Conservation (phyloP, 2,329 filamentous ascomycete species). For the Cercospora beticola region DNA sequence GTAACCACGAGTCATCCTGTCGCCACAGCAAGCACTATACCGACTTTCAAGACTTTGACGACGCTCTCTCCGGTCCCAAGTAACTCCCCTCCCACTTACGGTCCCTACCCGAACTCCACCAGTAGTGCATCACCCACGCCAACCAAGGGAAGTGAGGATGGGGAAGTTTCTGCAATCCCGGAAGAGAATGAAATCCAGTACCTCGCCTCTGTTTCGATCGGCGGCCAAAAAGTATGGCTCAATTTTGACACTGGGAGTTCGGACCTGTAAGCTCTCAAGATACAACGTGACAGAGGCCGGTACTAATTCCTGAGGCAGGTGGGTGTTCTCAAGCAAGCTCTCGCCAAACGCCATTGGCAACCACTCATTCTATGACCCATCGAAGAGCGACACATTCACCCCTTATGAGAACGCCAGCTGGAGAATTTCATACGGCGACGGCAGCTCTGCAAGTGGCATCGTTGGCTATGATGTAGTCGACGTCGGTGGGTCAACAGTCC, state of each 20-base stretch:
- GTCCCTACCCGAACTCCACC: slow-evolving; percentile 7
- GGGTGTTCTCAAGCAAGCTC: slow-evolving; percentile 68
- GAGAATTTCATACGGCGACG: slow-evolving; percentile 68
- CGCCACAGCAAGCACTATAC: background rate
- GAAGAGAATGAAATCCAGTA: slow-evolving; percentile 68
- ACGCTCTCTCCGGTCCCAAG: background rate
- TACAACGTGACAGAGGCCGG: too few relatives aligned
- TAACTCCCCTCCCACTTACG: slow-evolving; percentile 5
- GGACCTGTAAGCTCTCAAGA: too few relatives aligned
- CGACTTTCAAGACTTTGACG: background rate
- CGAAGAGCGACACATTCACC: slow-evolving; percentile 54
- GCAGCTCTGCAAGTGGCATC: slow-evolving; percentile 60
- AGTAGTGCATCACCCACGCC: slow-evolving; percentile 16
- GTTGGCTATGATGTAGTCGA: slow-evolving; percentile 68
- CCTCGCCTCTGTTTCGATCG: slow-evolving; percentile 67
- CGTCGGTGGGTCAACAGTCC: slow-evolving; percentile 64
- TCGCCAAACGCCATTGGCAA: slow-evolving; percentile 45
- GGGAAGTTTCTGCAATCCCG: slow-evolving; percentile 62
- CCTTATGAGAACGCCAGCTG: slow-evolving; percentile 55
- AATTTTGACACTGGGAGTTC: slow-evolving; percentile 78
- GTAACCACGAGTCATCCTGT: background rate
- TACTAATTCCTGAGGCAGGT: too few relatives aligned
- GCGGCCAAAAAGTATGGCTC: too few relatives aligned
- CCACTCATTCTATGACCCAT: slow-evolving; percentile 58
- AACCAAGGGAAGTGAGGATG: slow-evolving; percentile 22